phyloP scores from a whole-genome alignment of 257 asterid species.

The Salvia splendens region DNA sequence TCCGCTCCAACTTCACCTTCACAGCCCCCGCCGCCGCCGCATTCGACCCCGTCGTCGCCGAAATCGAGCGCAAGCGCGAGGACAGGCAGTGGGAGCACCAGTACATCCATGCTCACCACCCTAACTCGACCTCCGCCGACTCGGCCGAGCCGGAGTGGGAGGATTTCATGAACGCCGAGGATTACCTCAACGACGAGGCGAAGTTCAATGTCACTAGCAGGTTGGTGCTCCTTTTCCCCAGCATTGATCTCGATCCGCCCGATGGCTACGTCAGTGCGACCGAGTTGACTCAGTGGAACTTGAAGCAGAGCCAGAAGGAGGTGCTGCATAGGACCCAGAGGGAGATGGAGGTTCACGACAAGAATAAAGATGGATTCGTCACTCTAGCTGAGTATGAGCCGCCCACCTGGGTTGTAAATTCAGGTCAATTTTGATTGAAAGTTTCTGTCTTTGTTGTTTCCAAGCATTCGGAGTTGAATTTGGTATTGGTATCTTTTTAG shows the following conservation, averaged over 20 bases:
- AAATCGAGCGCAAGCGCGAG: slow-evolving; percentile 78
- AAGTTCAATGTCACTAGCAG: slow-evolving; percentile 83
- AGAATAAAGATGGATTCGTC: slow-evolving; percentile 79
- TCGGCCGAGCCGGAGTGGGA: slow-evolving; percentile 88
- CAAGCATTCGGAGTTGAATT: not conserved
- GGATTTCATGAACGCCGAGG: slow-evolving; percentile 90
- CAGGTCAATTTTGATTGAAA: slow-evolving; percentile 45
- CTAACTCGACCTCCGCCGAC: slow-evolving; percentile 47
- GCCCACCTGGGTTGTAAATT: slow-evolving; percentile 66
- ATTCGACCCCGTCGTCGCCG: slow-evolving; percentile 85
- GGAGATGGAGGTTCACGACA: slow-evolving; percentile 89
- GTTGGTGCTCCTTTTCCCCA: slow-evolving; percentile 74
- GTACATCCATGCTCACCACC: slow-evolving; percentile 54
- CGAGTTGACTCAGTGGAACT: slow-evolving; percentile 83
- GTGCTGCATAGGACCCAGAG: slow-evolving; percentile 83
- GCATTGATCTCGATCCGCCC: slow-evolving; percentile 71
- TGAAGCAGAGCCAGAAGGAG: slow-evolving; percentile 71
- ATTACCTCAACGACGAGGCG: slow-evolving; percentile 82
- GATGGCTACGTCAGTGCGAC: slow-evolving; percentile 71
- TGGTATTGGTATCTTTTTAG: not conserved
- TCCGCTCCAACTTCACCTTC: slow-evolving; percentile 87
- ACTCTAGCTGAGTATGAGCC: slow-evolving; percentile 85
- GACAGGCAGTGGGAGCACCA: slow-evolving; percentile 81
- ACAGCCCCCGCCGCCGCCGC: slow-evolving; percentile 46
- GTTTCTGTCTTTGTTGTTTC: not conserved